These are phyloP conservation scores for Infundibulicybe gibba DNA, from an alignment of 768 basidiomycete genomes.

Conservation along the genomic window DNA sequence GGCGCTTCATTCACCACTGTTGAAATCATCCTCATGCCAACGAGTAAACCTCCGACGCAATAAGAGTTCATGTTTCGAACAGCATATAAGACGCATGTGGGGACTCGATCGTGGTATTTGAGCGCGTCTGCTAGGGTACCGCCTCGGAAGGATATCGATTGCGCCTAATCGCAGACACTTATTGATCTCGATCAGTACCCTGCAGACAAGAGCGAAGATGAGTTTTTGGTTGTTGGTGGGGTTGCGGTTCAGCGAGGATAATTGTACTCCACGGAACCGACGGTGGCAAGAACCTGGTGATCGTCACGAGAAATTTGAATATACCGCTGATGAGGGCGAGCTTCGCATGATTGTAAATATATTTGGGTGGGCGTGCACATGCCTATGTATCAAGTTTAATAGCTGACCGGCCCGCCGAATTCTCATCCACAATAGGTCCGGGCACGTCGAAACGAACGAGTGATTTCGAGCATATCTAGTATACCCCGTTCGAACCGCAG, in stretches of 20 bases:
- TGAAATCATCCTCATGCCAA: conserved; percentile 55
- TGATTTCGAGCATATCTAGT: no score
- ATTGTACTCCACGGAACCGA: conserved; percentile 49
- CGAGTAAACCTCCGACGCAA: conserved; percentile 39
- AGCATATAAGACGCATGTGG: conserved; percentile 44
- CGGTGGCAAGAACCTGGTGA: conserved; percentile 44
- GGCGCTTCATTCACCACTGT: conserved; percentile 47
- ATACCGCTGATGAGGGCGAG: conserved; percentile 45
- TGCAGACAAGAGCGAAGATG: conserved; percentile 41
- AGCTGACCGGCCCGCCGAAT: no score
- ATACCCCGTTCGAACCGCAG: no score
- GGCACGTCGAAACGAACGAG: no score
- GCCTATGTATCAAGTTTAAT: background rate
- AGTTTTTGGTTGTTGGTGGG: conserved; percentile 51
- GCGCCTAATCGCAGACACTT: conserved; percentile 51
- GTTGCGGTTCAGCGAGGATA: conserved; percentile 49
- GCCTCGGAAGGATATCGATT: conserved; percentile 22
- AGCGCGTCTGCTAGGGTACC: conserved; percentile 24
- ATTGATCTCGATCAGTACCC: conserved; percentile 59
- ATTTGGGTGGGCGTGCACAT: conserved; percentile 1
- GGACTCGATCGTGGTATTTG: conserved; percentile 63
- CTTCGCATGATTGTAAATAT: conserved; percentile 41
- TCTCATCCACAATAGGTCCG: no score
- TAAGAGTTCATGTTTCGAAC: conserved; percentile 72
- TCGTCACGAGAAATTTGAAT: conserved; percentile 48